phyloP scores from a whole-genome alignment of 1,284 basidiomycete genomes.

The Cutaneotrichosporon arboriforme region DNA sequence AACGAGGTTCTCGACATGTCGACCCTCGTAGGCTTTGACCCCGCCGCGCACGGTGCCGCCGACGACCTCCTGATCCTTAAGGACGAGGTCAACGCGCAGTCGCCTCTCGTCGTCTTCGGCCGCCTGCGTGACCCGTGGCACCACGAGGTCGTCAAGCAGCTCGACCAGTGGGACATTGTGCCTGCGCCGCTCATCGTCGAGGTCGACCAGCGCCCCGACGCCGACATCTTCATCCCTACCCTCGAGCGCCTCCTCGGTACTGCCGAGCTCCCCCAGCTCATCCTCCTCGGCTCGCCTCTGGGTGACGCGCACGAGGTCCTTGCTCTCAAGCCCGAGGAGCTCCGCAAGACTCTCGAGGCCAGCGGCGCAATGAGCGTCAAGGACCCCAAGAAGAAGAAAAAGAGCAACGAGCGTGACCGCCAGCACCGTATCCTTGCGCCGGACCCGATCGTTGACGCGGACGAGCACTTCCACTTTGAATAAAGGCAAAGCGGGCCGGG shows the following conservation, averaged over 20 bases:
- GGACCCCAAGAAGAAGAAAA: constrained; percentile 50
- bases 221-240: constrained; percentile 51
- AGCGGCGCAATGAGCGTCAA: constrained; percentile 54
- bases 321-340: constrained; percentile 51
- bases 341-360: constrained; percentile 54
- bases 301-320: constrained; percentile 58
- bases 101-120: constrained; percentile 71
- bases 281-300: constrained; percentile 62
- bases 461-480: neutral
- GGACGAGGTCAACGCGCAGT: constrained; percentile 58
- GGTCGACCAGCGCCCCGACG: constrained; percentile 62
- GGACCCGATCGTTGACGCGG: neutral
- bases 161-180: constrained; percentile 58
- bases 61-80: constrained; percentile 41
- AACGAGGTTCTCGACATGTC: constrained; percentile 64
- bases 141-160: constrained; percentile 62
- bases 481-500: neutral
- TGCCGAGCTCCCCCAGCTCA: constrained; percentile 59
- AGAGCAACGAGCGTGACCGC: constrained; percentile 4
- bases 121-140: constrained; percentile 57
- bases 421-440: constrained; percentile 8
- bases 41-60: constrained; percentile 55
- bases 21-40: constrained; percentile 76
- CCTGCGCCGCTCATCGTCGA: constrained; percentile 69
- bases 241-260: constrained; percentile 57